Percentiles rank a stretch among this genome's conserved stretches.
Conservation (phyloP, 768 basidiomycete genomes). For the Podaxis rugospora region DNA sequence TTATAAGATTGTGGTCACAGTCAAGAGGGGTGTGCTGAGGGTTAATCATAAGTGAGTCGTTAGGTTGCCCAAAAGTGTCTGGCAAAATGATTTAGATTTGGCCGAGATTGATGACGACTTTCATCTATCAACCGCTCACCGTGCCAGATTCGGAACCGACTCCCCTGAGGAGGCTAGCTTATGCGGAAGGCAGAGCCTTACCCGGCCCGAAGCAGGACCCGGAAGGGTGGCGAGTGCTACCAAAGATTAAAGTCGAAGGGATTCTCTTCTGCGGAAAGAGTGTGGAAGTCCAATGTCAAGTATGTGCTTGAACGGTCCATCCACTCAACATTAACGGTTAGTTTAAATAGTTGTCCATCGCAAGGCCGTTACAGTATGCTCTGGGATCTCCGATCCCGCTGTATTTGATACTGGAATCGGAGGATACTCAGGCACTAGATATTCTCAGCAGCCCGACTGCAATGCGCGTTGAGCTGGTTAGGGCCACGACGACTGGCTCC, state of each 20-base stretch:
- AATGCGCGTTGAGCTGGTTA: constrained; percentile 37
- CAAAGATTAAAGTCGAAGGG: constrained; percentile 24
- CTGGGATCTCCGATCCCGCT: constrained; percentile 50
- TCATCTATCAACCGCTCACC: constrained; percentile 28
- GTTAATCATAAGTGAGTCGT: constrained; percentile 45
- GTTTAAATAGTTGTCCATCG: constrained; percentile 39
- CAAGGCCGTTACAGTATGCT: constrained; percentile 46
- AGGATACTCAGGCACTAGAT: constrained; percentile 46
- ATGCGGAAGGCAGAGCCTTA: constrained; percentile 26
- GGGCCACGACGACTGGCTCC: constrained; percentile 44
- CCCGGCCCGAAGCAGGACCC: constrained; percentile 33
- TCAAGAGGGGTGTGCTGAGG: constrained; percentile 44
- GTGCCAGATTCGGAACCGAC: constrained; percentile 33
- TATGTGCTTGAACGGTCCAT: constrained; percentile 14
- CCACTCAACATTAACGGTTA: background rate
- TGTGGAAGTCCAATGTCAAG: constrained; percentile 29
- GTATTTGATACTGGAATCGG: constrained; percentile 37
- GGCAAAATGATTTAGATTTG: background rate
- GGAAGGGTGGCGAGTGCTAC: constrained; percentile 31
- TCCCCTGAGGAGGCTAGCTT: constrained; percentile 27
- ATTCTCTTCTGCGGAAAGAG: constrained; percentile 28
- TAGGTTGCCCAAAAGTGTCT: background rate
- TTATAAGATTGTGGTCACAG: constrained; percentile 46
- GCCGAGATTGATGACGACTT: constrained; percentile 24
- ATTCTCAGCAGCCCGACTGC: constrained; percentile 37